phyloP scores from a whole-genome alignment of 345 rosid species.

The Rhodamnia rubescens region DNA sequence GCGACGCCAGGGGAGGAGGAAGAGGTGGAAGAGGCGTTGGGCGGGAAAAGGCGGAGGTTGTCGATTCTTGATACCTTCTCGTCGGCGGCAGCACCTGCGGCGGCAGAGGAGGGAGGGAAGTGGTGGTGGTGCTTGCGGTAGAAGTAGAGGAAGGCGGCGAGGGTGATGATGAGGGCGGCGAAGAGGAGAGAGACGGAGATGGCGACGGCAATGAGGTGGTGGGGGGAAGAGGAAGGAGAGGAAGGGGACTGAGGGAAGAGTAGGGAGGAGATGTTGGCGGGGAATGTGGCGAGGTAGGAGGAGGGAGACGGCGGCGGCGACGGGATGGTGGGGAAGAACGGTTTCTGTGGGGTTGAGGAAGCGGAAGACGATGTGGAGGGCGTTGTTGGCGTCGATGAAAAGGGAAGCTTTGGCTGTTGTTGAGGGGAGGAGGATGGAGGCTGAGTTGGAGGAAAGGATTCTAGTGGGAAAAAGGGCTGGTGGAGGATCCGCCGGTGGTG shows the following conservation, averaged over 20 bases:
- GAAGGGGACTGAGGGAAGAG: slow-evolving; percentile 44
- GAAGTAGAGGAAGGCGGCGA: slow-evolving; percentile 29
- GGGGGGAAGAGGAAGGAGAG: slow-evolving; percentile 13
- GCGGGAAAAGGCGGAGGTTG: slow-evolving; percentile 60
- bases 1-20: slow-evolving; percentile 18
- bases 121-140: slow-evolving; percentile 25
- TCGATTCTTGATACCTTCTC: slow-evolving; percentile 38
- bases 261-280: slow-evolving; percentile 84
- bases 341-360: slow-evolving; percentile 10
- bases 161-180: slow-evolving; percentile 32
- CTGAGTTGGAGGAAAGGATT: slow-evolving; percentile 21
- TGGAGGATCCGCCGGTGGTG: slow-evolving; percentile 50
- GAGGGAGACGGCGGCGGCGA: slow-evolving; percentile 36
- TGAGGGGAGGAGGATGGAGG: slow-evolving; percentile 28
- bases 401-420: slow-evolving; percentile 37
- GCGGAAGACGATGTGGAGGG: slow-evolving; percentile 28
- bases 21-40: slow-evolving; percentile 42
- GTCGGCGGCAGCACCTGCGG: slow-evolving; percentile 4
- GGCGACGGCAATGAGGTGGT: slow-evolving; percentile 27
- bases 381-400: slow-evolving; percentile 9
- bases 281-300: slow-evolving; percentile 49
- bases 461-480: slow-evolving; percentile 51
- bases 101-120: background rate
- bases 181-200: slow-evolving; percentile 45
- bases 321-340: slow-evolving; percentile 18